These are phyloP conservation scores for Globisporangium spinosum DNA, from an alignment of 352 stramenopile species.

Conservation along the genomic window DNA sequence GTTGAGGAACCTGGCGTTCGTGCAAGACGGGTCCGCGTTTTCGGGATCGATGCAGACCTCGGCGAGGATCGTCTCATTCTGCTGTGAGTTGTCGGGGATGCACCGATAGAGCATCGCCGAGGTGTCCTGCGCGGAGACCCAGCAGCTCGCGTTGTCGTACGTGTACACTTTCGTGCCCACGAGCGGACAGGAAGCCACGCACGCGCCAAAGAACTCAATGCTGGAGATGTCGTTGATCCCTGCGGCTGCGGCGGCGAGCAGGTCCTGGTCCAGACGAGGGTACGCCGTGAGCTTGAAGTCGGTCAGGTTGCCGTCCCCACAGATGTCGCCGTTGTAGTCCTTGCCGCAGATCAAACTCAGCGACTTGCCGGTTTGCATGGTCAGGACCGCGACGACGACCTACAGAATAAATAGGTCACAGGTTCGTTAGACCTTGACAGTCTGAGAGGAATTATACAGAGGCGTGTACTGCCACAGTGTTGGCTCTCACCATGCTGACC, in stretches of 20 bases:
- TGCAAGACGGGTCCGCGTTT: slow-evolving; percentile 52
- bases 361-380: slow-evolving; percentile 60
- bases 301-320: slow-evolving; percentile 46
- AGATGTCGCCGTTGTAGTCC: slow-evolving; percentile 83
- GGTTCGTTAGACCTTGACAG: too few species aligned
- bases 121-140: slow-evolving; percentile 49
- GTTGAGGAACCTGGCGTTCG: slow-evolving; percentile 33
- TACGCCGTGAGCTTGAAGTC: slow-evolving; percentile 60
- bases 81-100: slow-evolving; percentile 49
- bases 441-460: background rate
- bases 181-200: slow-evolving; percentile 53
- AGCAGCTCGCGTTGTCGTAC: slow-evolving; percentile 68
- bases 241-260: slow-evolving; percentile 41
- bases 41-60: slow-evolving; percentile 60
- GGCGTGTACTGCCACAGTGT: background rate
- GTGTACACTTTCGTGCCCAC: slow-evolving; percentile 58
- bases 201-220: slow-evolving; percentile 80
- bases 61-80: slow-evolving; percentile 53
- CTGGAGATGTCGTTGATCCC: slow-evolving; percentile 35
- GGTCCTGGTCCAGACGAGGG: slow-evolving; percentile 76
- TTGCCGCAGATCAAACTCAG: slow-evolving; percentile 75
- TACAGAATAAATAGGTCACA: background rate
- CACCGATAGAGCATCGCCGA: slow-evolving; percentile 66
- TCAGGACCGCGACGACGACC: slow-evolving; percentile 53
- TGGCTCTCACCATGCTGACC: slow-evolving; percentile 60